Conservation (phyloP, 176 grass and related monocot species). For the Zea luxurians region DNA sequence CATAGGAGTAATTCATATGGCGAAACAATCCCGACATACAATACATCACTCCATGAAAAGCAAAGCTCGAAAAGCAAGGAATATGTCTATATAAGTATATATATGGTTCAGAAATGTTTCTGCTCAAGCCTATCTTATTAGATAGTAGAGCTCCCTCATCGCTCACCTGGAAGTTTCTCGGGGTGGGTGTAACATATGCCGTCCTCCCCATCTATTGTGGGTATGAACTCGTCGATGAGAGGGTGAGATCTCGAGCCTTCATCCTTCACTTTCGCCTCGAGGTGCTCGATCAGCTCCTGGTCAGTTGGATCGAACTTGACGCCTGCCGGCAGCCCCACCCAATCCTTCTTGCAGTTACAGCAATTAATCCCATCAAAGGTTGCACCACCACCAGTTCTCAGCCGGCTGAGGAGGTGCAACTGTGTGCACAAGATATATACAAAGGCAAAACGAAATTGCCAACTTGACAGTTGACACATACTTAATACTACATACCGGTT, state of each 20-base stretch:
- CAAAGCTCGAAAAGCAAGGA: conserved; percentile 40
- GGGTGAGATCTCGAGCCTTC: conserved; percentile 82
- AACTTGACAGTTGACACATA: conserved; percentile 9
- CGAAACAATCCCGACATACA: conserved; percentile 45
- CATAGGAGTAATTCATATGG: conserved; percentile 37
- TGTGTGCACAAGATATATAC: not conserved
- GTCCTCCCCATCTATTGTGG: conserved; percentile 92
- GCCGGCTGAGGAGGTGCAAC: conserved; percentile 10
- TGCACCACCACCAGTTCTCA: conserved; percentile 37
- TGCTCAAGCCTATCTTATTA: conserved; percentile 22
- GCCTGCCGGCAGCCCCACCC: conserved; percentile 86
- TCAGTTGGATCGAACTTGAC: conserved; percentile 98
- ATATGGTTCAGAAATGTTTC: conserved; percentile 36
- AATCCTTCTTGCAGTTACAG: conserved; percentile 67
- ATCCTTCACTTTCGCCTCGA: conserved; percentile 81
- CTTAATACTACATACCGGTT: conserved; percentile 53
- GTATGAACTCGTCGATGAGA: conserved; percentile 96
- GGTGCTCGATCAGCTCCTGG: conserved; percentile 94
- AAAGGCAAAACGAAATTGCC: conserved; percentile 40
- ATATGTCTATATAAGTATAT: conserved; percentile 43
- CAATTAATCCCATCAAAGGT: conserved; percentile 46
- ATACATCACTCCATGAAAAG: conserved; percentile 49
- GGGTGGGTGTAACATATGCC: conserved; percentile 99
- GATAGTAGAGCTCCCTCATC: not conserved
- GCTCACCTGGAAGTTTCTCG: conserved; percentile 94